Evolutionary conservation across 805 yeast genomes (phyloP).

Genomic region (Wickerhamomyces chambardii): DNA sequence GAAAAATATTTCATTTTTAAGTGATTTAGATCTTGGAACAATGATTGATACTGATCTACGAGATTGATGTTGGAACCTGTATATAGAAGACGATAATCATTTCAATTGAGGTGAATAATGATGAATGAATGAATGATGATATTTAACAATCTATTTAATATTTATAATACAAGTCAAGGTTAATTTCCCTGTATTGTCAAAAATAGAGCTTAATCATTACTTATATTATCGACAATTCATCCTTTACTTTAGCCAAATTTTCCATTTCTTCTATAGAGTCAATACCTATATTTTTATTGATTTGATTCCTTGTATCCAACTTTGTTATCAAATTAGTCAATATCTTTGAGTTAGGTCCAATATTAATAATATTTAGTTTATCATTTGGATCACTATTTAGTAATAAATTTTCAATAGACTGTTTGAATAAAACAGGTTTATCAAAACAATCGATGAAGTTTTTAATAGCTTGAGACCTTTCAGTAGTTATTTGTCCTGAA

Average conservation of each 20-base stretch:
- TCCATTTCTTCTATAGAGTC: constrained; percentile 2
- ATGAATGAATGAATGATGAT: too few species aligned
- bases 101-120: too few species aligned
- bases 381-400: background rate
- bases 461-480: constrained; percentile 17
- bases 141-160: too few species aligned
- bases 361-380: constrained; percentile 6
- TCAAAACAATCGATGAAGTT: constrained; percentile 30
- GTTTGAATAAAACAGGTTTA: constrained; percentile 34
- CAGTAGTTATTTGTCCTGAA: constrained; percentile 18
- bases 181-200: too few species aligned
- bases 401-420: constrained; percentile 20
- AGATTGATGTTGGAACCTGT: too few species aligned
- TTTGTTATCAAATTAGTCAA: constrained; percentile 5
- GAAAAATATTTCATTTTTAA: constrained; percentile 38
- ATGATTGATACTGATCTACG: constrained; percentile 30
- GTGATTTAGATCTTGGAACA: constrained; percentile 48
- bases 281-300: background rate
- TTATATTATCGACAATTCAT: too few species aligned
- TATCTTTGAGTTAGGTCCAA: constrained; percentile 17
- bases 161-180: too few species aligned
- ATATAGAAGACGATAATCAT: too few species aligned
- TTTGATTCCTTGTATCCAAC: background rate
- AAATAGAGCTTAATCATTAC: too few species aligned
- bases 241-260: background rate